These are phyloP conservation scores for Russula earlei DNA, from an alignment of 768 basidiomycete species.

Conservation along the genomic window DNA sequence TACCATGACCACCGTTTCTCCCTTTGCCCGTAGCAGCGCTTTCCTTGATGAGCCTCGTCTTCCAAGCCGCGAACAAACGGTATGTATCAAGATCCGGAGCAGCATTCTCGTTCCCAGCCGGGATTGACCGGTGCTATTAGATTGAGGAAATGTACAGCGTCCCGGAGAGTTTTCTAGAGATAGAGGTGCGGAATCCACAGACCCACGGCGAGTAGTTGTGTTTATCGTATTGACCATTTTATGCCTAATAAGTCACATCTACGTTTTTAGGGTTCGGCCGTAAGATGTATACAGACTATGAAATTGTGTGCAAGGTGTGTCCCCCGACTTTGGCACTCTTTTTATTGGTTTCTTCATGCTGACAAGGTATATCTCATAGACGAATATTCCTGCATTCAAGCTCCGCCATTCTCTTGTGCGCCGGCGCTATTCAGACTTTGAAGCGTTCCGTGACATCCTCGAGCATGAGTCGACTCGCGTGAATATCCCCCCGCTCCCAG, in stretches of 20 bases:
- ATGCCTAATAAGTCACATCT: not conserved
- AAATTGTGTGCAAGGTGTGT: conserved; percentile 90
- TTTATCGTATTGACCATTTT: not conserved
- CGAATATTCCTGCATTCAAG: conserved; percentile 98
- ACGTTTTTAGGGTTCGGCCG: conserved; percentile 93
- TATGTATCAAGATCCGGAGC: conserved; percentile 18
- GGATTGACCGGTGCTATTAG: conserved; percentile 32
- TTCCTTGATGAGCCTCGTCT: conserved; percentile 34
- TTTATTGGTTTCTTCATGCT: not conserved
- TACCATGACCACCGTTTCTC: conserved; percentile 33
- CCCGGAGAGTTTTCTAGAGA: conserved; percentile 94
- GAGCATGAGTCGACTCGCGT: conserved; percentile 96
- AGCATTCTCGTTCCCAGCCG: not conserved
- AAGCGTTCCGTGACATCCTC: conserved; percentile 93
- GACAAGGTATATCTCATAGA: conserved; percentile 38
- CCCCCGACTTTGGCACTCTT: not conserved
- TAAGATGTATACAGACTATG: conserved; percentile 99
- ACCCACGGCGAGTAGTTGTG: conserved; percentile 65
- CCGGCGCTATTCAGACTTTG: conserved; percentile 57
- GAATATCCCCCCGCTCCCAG: conserved; percentile 94
- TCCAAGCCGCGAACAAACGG: conserved; percentile 32
- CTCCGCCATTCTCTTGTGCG: conserved; percentile 62
- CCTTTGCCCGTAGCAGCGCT: conserved; percentile 33
- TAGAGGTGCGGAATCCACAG: conserved; percentile 94
- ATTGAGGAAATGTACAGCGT: conserved; percentile 99